Evolutionary conservation across 345 rosid species (phyloP), one percentile per base, ranked within the genome.

Genomic region (Odontarrhena argentea): DNA sequence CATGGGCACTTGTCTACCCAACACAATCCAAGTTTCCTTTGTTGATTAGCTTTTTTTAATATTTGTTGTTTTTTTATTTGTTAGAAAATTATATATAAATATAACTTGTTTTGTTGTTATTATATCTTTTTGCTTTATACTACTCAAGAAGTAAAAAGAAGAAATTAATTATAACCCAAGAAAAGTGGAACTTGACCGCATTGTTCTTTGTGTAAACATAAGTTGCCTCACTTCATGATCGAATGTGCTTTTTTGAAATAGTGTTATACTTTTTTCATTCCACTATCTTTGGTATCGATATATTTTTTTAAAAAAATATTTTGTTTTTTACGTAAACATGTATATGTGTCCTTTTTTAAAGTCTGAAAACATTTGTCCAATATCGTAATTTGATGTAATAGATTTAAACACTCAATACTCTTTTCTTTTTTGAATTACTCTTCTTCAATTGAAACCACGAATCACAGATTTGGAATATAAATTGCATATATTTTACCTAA

Each of bases 121-220:
- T 34, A 9, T 35, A 1, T 25, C 0, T 50, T 12, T 34, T 58
- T 44, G 61, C 68, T 74, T 67, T 74, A 2, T 11, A 36, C 18
- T 18, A 18, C 22, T 18, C 22, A 18, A 18, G 34, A 58, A 53
- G 32, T 34, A 41, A 25, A 49, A 56, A 5, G 34, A 14, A 67
- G 14, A 40, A 66, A 47, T 28, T 53, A 67, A 54, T 60, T 61
- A 74, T 60, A 59, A 74, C 64, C 64, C 64, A 61, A 67, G 53
- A 61, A 74, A 74, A 74, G 77, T 54, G 77, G 77, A 74, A 47
- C 59, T 74, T 74, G 77, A 74, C 77, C 73, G 13, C 73, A 74
- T 74, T 74, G 77, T 67, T 74, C 77, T 74, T 67, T 74, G 77
- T 67, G 77, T 74, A 74, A 61, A 40, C 63, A 60, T 52, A 74